These are phyloP conservation scores for Xylaria bambusicola DNA, from an alignment of 495 filamentous ascomycete genomes.

Conservation along the genomic window DNA sequence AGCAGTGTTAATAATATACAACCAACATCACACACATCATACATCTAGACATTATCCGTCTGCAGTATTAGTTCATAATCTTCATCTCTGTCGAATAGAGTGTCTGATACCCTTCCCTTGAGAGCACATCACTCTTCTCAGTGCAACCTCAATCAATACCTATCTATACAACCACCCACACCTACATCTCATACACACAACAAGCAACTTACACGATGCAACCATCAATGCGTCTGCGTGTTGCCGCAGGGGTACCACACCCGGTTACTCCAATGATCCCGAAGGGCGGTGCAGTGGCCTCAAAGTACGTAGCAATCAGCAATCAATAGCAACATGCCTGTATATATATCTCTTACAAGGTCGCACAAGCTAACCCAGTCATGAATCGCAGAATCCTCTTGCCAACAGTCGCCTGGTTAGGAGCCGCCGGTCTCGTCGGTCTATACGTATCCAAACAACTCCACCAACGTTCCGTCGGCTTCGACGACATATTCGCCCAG, in stretches of 20 bases:
- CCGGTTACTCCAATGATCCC: not conserved
- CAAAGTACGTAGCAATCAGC: conserved; percentile 20
- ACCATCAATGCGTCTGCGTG: conserved; percentile 14
- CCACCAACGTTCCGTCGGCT: conserved; percentile 29
- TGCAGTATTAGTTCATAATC: too few species aligned
- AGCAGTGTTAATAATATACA: not conserved
- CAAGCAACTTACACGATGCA: conserved; percentile 14
- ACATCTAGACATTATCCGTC: not conserved
- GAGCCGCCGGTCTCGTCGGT: conserved; percentile 34
- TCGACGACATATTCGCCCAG: conserved; percentile 44
- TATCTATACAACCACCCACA: not conserved
- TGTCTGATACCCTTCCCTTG: not conserved
- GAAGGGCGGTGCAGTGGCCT: conserved; percentile 26
- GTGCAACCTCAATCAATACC: conserved; percentile 1
- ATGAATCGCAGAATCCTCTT: conserved; percentile 1
- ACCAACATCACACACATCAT: not conserved
- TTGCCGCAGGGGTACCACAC: not conserved
- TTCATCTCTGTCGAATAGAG: too few species aligned
- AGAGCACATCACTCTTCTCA: not conserved
- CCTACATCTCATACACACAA: not conserved
- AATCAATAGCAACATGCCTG: too few species aligned
- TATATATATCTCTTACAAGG: too few species aligned
- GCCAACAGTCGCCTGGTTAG: conserved; percentile 20
- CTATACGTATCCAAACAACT: conserved; percentile 37
- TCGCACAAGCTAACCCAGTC: not conserved